A percentile compares a stretch with the other conserved stretches of the same genome.
Conservation (phyloP, 352 stramenopile genomes). For the Phytophthora fragariae region DNA sequence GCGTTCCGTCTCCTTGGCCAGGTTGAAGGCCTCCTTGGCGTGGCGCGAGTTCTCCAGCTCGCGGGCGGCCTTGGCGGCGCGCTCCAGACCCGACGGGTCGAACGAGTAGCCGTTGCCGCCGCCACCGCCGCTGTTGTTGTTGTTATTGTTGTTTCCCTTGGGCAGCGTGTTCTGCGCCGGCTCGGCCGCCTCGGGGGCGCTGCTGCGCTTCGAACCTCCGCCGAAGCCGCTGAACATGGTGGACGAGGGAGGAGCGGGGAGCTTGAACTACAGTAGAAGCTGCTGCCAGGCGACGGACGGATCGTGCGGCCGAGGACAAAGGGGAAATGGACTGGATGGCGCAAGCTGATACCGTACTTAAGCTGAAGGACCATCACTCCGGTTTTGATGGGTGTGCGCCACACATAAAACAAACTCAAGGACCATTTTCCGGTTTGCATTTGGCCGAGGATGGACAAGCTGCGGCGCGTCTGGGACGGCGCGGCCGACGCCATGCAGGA, state of each 20-base stretch:
- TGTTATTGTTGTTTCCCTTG: slow-evolving; percentile 34
- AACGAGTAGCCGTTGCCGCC: slow-evolving; percentile 89
- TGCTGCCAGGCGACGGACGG: not conserved
- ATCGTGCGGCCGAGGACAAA: slow-evolving; percentile 26
- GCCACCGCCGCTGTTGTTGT: slow-evolving; percentile 14
- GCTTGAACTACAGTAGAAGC: slow-evolving; percentile 8
- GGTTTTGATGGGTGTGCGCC: slow-evolving; percentile 15
- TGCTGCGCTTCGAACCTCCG: slow-evolving; percentile 43
- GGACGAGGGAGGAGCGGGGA: not conserved
- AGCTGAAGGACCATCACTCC: slow-evolving; percentile 21
- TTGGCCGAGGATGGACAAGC: slow-evolving; percentile 31
- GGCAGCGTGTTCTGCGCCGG: slow-evolving; percentile 45
- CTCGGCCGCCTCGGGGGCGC: slow-evolving; percentile 33
- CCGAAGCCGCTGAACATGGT: slow-evolving; percentile 81
- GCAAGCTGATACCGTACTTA: slow-evolving; percentile 44
- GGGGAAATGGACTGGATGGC: slow-evolving; percentile 39
- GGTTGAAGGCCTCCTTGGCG: slow-evolving; percentile 94
- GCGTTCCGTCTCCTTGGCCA: slow-evolving; percentile 95
- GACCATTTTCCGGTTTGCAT: slow-evolving; percentile 1
- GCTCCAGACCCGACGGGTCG: slow-evolving; percentile 96
- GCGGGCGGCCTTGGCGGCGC: slow-evolving; percentile 97
- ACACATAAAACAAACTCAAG: slow-evolving; percentile 8
- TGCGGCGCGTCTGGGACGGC: slow-evolving; percentile 29
- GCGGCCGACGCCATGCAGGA: slow-evolving; percentile 34
- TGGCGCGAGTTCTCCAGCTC: slow-evolving; percentile 96